A percentile compares a stretch with the other conserved stretches of the same genome.
Conservation (phyloP, 768 basidiomycete species). For the Sarcodon sp. region DNA sequence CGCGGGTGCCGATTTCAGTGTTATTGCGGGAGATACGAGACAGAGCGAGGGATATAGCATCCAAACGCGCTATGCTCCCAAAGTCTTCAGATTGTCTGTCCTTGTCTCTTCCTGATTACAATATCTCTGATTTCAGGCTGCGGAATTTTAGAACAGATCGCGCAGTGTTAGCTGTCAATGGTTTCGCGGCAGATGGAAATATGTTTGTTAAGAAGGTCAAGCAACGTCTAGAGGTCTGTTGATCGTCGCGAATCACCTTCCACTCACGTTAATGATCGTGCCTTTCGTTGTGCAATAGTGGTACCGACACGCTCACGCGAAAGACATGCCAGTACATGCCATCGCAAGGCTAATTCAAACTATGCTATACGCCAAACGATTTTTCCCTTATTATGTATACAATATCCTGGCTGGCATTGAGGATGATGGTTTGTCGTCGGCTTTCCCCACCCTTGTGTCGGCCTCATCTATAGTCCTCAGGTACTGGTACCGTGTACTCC, state of each 20-base stretch:
- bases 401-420: constrained; percentile 95
- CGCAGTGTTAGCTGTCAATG: constrained; percentile 90
- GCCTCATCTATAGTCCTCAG: constrained; percentile 24
- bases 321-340: constrained; percentile 92
- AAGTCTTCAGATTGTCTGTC: constrained; percentile 86
- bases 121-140: background rate
- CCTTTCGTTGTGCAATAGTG: constrained; percentile 38
- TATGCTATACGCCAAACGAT: constrained; percentile 90
- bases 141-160: constrained; percentile 61
- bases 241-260: background rate
- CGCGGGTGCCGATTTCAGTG: constrained; percentile 85
- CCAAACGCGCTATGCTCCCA: constrained; percentile 93
- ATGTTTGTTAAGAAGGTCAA: constrained; percentile 96
- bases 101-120: background rate
- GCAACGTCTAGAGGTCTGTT: constrained; percentile 82
- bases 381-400: constrained; percentile 98
- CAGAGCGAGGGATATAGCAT: constrained; percentile 97
- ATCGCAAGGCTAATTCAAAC: constrained; percentile 98
- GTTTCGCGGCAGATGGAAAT: constrained; percentile 95
- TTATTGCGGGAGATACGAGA: constrained; percentile 93
- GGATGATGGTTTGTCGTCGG: constrained; percentile 67
- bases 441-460: constrained; percentile 5
- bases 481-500: constrained; percentile 96
- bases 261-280: background rate
- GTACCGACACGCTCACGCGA: constrained; percentile 95